Evolutionary conservation across 2,329 filamentous ascomycete genomes (phyloP), one percentile per base, ranked within the genome.

Genomic region (Elsinoe arachidis): DNA sequence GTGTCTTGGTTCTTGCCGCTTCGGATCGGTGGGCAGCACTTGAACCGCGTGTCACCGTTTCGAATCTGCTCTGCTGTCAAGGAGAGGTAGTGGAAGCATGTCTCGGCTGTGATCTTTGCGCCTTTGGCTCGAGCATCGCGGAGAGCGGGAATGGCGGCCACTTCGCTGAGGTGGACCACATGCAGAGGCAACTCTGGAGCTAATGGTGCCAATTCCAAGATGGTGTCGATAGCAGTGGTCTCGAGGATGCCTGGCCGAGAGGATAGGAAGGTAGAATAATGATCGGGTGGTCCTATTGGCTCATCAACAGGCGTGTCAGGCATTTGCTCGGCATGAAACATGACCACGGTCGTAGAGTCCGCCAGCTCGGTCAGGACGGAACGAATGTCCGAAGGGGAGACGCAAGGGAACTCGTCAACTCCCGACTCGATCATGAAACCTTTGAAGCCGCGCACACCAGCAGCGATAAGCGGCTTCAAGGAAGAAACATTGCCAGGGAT

Each of bases 291-390:
- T 14, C 89, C 90, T 26, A 80, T 78, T 3, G 88, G 88, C 0
- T 81, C 81, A 5, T 87, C 74, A 0, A 88, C 87, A 15, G 88
- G 82, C 7, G 67, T 60, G 0, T 87, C 88, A 23, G 95, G 85
- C 90, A 96, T 97, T 53, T 53, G 49, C 73, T 99, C 93, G 58
- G 93, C 93, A 69, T 99, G 93, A 76, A 99, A 99, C 92, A 99
- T 97, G 65, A 97, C 83, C 0, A 90, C 95, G 1, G 93, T 97
- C 15, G 89, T 81, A 56, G 85, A 81, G 64, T 89, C 84, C 60
- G 88, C 87, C 60, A 99, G 81, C 47, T 86, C 88, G 30, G 78
- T 76, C 81, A 99, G 91, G 43, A 88, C 91, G 38, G 87, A 80
- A 1, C 81, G 77, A 58, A 97, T 87, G 70, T 97, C 93, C 12